Conservation (phyloP, 2,329 filamentous ascomycete genomes). For the Penicillium sp. region DNA sequence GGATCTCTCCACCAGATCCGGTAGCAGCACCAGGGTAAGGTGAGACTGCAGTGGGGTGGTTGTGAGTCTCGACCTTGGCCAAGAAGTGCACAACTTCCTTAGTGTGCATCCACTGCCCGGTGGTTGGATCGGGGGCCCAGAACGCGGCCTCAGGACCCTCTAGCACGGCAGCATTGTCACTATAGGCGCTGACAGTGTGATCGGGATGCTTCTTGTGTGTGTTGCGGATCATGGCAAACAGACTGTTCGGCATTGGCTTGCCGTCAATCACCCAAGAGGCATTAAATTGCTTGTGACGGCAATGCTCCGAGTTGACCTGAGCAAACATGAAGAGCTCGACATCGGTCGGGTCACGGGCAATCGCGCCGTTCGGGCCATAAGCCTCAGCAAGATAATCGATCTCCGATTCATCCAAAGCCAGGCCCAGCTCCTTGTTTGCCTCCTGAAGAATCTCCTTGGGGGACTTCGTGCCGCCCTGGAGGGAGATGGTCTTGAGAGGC, state of each 20-base stretch:
- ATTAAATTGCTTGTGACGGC: slow-evolving; percentile 88
- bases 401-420: slow-evolving; percentile 83
- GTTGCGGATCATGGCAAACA: slow-evolving; percentile 96
- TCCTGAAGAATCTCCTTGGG: slow-evolving; percentile 72
- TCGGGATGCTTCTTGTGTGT: slow-evolving; percentile 77
- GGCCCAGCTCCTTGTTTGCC: slow-evolving; percentile 79
- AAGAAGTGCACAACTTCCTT: slow-evolving; percentile 86
- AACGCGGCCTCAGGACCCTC: slow-evolving; percentile 69
- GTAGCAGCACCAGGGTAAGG: slow-evolving; percentile 92
- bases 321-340: slow-evolving; percentile 99
- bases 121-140: slow-evolving; percentile 85
- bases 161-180: slow-evolving; percentile 94
- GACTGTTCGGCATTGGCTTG: slow-evolving; percentile 69
- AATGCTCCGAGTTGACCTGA: slow-evolving; percentile 98
- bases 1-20: slow-evolving; percentile 90
- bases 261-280: slow-evolving; percentile 95
- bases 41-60: slow-evolving; percentile 94
- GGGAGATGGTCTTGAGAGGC: slow-evolving; percentile 71
- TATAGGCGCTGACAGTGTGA: slow-evolving; percentile 92
- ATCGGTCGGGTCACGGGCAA: slow-evolving; percentile 69
- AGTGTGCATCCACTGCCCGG: slow-evolving; percentile 81
- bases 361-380: slow-evolving; percentile 63
- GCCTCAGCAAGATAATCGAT: slow-evolving; percentile 92
- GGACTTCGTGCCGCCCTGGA: slow-evolving; percentile 63
- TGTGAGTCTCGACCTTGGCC: slow-evolving; percentile 96